These are phyloP conservation scores for Musa schizocarpa DNA, from an alignment of 176 grass and related monocot species.

Conservation along the genomic window DNA sequence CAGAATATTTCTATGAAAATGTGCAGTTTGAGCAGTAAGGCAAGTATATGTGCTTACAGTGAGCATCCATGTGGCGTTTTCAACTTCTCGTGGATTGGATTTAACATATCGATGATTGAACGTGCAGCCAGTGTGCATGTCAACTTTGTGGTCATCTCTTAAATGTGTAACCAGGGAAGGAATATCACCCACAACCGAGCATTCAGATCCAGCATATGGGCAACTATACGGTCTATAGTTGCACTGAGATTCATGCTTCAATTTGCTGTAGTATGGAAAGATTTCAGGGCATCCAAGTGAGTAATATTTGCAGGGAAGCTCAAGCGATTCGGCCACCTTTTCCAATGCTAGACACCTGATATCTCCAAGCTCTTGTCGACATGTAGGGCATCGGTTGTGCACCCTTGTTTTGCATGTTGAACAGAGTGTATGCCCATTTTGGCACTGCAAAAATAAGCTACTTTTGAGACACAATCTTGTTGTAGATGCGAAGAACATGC, in stretches of 20 bases:
- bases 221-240: slow-evolving; percentile 24
- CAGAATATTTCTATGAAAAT: not conserved
- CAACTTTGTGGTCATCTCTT: slow-evolving; percentile 27
- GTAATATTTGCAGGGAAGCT: slow-evolving; percentile 24
- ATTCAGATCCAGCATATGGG: slow-evolving; percentile 28
- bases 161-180: slow-evolving; percentile 24
- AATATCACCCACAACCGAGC: slow-evolving; percentile 26
- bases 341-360: slow-evolving; percentile 26
- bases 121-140: slow-evolving; percentile 27
- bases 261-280: slow-evolving; percentile 29
- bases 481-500: not conserved
- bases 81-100: slow-evolving; percentile 25
- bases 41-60: slow-evolving; percentile 13
- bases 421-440: slow-evolving; percentile 25
- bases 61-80: slow-evolving; percentile 32
- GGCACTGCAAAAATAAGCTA: slow-evolving; percentile 17
- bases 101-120: slow-evolving; percentile 30
- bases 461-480: not conserved
- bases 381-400: slow-evolving; percentile 31
- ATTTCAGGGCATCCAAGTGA: slow-evolving; percentile 24
- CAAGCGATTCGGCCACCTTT: slow-evolving; percentile 28
- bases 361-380: slow-evolving; percentile 28
- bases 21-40: not conserved
- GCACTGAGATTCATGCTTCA: slow-evolving; percentile 29
- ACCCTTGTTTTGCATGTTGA: slow-evolving; percentile 25